Evolutionary conservation across 163 green algal species (phyloP), one percentile per base, ranked within the genome.

Genomic region (Scenedesmus sp.): DNA sequence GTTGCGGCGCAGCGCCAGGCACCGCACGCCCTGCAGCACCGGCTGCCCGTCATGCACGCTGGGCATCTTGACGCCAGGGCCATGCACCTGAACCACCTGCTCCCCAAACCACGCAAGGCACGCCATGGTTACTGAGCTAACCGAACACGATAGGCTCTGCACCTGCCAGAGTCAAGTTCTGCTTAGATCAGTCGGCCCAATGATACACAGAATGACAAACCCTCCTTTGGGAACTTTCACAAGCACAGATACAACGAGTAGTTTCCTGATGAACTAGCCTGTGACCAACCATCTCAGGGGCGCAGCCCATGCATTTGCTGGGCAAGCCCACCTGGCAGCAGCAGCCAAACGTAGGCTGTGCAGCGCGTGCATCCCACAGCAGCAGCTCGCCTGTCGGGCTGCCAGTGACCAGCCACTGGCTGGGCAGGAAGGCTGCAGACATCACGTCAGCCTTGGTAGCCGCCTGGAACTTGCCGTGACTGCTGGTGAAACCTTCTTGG

Each of bases 1-100:
- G 88, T 88, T 92, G 16, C 81, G 85, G 15, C 93, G 83, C 37
- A 96, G 82, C n/a, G 91, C 91, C 92, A 96, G 88, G 10, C 70
- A 92, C 22, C 94, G 88, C 44, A 96, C 92, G 12, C 94, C 94
- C 44, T 94, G 92, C 80, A 95, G 89, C n/a, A 90, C 78, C 0
- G 72, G 88, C 59, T 91, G 90, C 20, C 94, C 93, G 80, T 96
- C 89, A 81, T 94, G 92, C 0, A 95, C 83, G 81, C 85, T 94
- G 51, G 92, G 89, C 49, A 89, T 87, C 61, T 91, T 93, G 0
- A 83, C 33, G 20, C 94, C 95, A 0, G 90, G 94, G 5, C 70
- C 88, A 70, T 96, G 95, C 35, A 92, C 94, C 46, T 56, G 30
- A 30, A 95, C 85, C 15, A 94, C 87, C 89, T 95, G 92, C 56